Base-by-base conservation (phyloP, 495 filamentous ascomycete genomes). In the Stereocaulon alpinum region DNA sequence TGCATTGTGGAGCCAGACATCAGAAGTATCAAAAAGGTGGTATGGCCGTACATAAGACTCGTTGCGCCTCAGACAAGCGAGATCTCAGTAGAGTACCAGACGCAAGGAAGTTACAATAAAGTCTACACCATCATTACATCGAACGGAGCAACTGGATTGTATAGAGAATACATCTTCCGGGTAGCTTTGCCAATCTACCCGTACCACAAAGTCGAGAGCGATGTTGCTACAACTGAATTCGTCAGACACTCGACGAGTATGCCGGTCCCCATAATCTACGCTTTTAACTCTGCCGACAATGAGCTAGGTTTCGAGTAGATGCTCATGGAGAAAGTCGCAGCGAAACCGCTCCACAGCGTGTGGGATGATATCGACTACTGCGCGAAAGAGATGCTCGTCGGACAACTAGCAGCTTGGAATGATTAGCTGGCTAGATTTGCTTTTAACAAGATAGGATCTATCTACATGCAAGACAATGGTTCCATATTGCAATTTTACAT, bases 281-380 rank as follows among this genome's bases (percentile, higher is more conserved):
- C 72, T 20, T 81, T 72, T 41, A 74, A 82, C 55, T 72, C 75
- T 0, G 50, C 58, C 9, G 45, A 70, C 6, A 82, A 78, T 61
- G 68, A 70, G n/a, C 66, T 85, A 27, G 76, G 76, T 6, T 81
- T 78, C 61, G 82, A 83, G 70, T 85, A 80, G 82, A 76, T 83
- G 0, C 59, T 85, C 17, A 79, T 83, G 76, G 71, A 74, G 17
- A 67, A 64, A 57, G 63, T 83, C 44, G 58, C 71, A 3, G 20
- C 45, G 20, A 80, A 80, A 3, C 67, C 48, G 7, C 69, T 77
- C 1, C 60, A 66, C 40, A 56, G 73, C 20, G 58, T 70, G 40
- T 83, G 78, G 78, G 34, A 64, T 1, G 63, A 61, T 2, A 68
- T 76, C 65, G 47, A 7, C 61, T 70, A 60, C 64, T 56, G 4